Conservation (phyloP, 495 filamentous ascomycete genomes). For the Penicillium waksmanii region DNA sequence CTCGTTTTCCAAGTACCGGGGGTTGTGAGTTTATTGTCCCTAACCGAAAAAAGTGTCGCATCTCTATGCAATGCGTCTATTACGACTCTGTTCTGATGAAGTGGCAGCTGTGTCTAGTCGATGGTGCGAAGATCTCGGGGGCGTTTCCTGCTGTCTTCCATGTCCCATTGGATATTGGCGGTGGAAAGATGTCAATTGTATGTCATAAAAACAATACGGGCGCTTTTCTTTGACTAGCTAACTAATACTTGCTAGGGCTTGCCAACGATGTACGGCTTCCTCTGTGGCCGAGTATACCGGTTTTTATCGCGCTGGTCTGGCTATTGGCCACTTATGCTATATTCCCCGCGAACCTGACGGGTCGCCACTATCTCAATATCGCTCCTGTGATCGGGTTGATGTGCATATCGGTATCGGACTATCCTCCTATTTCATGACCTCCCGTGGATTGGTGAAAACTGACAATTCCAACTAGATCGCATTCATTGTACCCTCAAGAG, state of each 20-base stretch:
- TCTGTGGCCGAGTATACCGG: neutral
- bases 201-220: neutral
- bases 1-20: neutral
- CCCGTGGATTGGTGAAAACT: neutral
- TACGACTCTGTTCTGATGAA: neutral
- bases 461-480: neutral
- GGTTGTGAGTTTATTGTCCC: neutral
- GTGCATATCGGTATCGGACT: neutral
- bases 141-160: neutral
- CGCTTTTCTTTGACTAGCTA: neutral
- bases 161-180: neutral
- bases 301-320: constrained; percentile 1
- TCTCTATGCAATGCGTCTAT: neutral
- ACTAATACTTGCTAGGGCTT: neutral
- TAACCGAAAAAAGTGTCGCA: neutral
- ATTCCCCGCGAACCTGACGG: neutral
- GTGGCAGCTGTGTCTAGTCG: neutral
- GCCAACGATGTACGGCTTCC: neutral
- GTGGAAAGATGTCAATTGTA: constrained; percentile 4
- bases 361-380: neutral
- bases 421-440: neutral
- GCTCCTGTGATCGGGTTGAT: neutral
- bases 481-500: neutral
- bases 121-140: neutral
- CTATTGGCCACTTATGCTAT: neutral